phyloP scores from a whole-genome alignment of 2,329 filamentous ascomycete species.

The Tolypocladium ovalisporum region DNA sequence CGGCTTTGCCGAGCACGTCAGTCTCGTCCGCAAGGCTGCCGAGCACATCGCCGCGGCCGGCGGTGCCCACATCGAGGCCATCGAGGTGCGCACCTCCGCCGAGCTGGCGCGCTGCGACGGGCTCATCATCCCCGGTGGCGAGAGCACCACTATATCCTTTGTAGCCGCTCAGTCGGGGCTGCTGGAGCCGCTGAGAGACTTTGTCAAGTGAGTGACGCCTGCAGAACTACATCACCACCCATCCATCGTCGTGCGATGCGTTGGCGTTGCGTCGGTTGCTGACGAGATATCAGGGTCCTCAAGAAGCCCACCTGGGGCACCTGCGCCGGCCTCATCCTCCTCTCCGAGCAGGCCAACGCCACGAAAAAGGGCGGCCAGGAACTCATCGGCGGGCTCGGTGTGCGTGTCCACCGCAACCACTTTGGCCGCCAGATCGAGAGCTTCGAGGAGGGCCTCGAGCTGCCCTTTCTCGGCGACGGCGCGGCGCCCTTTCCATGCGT shows the following conservation, averaged over 20 bases:
- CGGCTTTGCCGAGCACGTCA: slow-evolving; percentile 81
- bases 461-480: slow-evolving; percentile 52
- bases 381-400: slow-evolving; percentile 81
- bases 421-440: slow-evolving; percentile 91
- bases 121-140: slow-evolving; percentile 84
- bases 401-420: slow-evolving; percentile 86
- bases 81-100: slow-evolving; percentile 67
- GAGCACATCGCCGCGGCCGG: slow-evolving; percentile 26
- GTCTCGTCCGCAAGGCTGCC: slow-evolving; percentile 61
- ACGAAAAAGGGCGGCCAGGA: slow-evolving; percentile 89
- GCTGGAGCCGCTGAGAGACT: slow-evolving; percentile 73
- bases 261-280: slow-evolving; percentile 5
- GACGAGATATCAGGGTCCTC: slow-evolving; percentile 41
- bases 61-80: slow-evolving; percentile 43
- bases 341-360: slow-evolving; percentile 77
- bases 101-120: slow-evolving; percentile 68
- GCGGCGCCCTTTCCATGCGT: slow-evolving; percentile 56
- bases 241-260: too few species aligned
- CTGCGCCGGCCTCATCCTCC: slow-evolving; percentile 85
- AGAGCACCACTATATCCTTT: slow-evolving; percentile 87
- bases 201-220: slow-evolving; percentile 66
- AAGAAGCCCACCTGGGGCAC: slow-evolving; percentile 90
- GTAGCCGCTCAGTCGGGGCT: slow-evolving; percentile 74
- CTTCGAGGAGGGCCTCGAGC: slow-evolving; percentile 64
- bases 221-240: too few species aligned